phyloP scores from a whole-genome alignment of 805 yeast genomes.

The Teunomyces panamensis region DNA sequence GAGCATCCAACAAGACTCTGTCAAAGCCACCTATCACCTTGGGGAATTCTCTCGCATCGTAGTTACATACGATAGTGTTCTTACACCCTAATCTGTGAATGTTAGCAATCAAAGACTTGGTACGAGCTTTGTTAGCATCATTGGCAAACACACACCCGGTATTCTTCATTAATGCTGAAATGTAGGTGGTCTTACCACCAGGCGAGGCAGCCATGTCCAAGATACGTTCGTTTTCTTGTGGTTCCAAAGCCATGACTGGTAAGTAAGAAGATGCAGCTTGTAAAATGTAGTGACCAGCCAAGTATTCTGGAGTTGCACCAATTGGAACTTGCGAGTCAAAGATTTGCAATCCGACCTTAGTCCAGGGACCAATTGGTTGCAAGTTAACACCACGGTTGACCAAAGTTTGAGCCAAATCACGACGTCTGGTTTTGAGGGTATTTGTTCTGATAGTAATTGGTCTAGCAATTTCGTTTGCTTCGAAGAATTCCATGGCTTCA shows the following conservation, averaged over 20 bases:
- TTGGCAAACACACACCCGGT: constrained; percentile 97
- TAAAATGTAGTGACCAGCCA: constrained; percentile 95
- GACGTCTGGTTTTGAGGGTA: constrained; percentile 88
- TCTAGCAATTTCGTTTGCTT: constrained; percentile 95
- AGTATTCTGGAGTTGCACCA: constrained; percentile 98
- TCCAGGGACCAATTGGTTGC: constrained; percentile 97
- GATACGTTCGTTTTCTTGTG: constrained; percentile 94
- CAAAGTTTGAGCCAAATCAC: constrained; percentile 91
- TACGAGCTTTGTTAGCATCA: constrained; percentile 94
- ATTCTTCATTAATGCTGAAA: constrained; percentile 95
- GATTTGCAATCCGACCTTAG: constrained; percentile 95
- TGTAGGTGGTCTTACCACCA: constrained; percentile 96
- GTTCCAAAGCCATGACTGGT: constrained; percentile 96
- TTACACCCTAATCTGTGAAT: constrained; percentile 96
- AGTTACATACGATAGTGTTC: constrained; percentile 93
- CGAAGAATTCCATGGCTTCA: constrained; percentile 97
- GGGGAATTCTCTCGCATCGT: constrained; percentile 98
- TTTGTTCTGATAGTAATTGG: constrained; percentile 98
- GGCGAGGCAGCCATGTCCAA: constrained; percentile 99
- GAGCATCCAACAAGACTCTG: constrained; percentile 92
- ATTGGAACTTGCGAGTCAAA: constrained; percentile 99
- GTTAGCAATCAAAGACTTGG: constrained; percentile 94
- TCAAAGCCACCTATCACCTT: constrained; percentile 98
- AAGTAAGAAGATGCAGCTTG: constrained; percentile 98
- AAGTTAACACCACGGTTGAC: constrained; percentile 96